Percentiles rank a stretch among this genome's conserved stretches.
Evolutionary conservation across 495 filamentous ascomycete species (phyloP).

Genomic region (Pyronema domesticum): DNA sequence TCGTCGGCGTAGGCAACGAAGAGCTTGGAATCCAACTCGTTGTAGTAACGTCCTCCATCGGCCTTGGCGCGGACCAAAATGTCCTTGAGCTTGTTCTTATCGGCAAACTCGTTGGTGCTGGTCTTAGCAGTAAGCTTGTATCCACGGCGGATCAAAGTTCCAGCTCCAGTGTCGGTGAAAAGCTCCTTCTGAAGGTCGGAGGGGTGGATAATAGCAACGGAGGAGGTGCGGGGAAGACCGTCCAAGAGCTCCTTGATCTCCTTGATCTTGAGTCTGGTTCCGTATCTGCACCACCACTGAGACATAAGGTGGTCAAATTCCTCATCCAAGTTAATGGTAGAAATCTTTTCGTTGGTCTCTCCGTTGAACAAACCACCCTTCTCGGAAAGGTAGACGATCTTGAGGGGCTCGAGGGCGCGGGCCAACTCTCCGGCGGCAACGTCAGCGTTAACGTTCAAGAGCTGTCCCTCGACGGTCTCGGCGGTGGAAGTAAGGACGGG

Average conservation of each 20-base stretch:
- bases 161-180: constrained; percentile 90
- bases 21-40: constrained; percentile 7
- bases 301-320: constrained; percentile 91
- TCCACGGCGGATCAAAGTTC: constrained; percentile 82
- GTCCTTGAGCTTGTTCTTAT: constrained; percentile 58
- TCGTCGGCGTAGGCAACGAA: constrained; percentile 96
- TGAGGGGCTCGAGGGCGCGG: constrained; percentile 73
- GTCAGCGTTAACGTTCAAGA: constrained; percentile 95
- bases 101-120: constrained; percentile 58
- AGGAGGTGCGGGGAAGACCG: constrained; percentile 73
- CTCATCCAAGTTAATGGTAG: constrained; percentile 92
- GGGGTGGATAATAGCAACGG: constrained; percentile 94
- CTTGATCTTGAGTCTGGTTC: constrained; percentile 93
- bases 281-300: constrained; percentile 91
- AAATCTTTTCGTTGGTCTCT: constrained; percentile 86
- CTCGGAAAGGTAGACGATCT: constrained; percentile 96
- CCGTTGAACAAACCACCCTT: constrained; percentile 94
- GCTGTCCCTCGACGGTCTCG: constrained; percentile 80
- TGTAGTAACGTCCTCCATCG: constrained; percentile 15
- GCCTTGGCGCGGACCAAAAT: constrained; percentile 55
- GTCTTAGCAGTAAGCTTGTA: constrained; percentile 70
- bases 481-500: constrained; percentile 96
- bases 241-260: constrained; percentile 90
- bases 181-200: constrained; percentile 88
- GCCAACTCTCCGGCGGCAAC: constrained; percentile 90